A percentile compares a stretch with the other conserved stretches of the same genome.
phyloP scores from a whole-genome alignment of 1,284 basidiomycete genomes.

The Cryptococcus amylolentus region DNA sequence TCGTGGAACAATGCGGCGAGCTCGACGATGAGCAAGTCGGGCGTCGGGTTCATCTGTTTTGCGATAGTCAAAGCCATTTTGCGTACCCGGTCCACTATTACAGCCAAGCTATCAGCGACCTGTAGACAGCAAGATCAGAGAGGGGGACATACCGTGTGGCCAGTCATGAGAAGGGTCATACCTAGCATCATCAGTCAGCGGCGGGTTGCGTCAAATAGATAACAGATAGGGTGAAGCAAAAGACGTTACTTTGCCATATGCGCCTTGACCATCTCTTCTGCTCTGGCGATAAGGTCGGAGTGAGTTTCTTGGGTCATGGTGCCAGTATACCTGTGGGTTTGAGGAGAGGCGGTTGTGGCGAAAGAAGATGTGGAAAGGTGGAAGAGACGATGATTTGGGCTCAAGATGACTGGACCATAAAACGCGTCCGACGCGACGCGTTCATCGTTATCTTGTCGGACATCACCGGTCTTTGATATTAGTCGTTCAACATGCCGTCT shows the following conservation, averaged over 20 bases:
- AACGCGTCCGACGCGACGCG: too few species aligned
- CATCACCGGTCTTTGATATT: too few species aligned
- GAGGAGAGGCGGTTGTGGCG: neutral
- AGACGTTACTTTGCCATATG: conserved; percentile 61
- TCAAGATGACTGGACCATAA: too few species aligned
- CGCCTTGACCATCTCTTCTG: conserved; percentile 67
- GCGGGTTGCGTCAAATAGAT: neutral
- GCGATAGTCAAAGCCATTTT: conserved; percentile 70
- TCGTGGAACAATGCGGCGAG: conserved; percentile 85
- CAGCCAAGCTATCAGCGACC: neutral
- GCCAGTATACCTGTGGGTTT: neutral
- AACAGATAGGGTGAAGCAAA: neutral
- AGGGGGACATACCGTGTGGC: conserved; percentile 64
- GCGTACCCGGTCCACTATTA: conserved; percentile 72
- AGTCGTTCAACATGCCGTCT: too few species aligned
- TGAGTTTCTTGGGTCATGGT: neutral
- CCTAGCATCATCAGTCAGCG: conserved; percentile 8
- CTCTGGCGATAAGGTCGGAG: conserved; percentile 53
- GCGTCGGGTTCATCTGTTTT: conserved; percentile 39
- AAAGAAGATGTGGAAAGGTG: too few species aligned
- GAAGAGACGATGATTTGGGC: too few species aligned
- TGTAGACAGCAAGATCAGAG: neutral
- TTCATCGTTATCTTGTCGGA: too few species aligned
- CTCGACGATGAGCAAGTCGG: conserved; percentile 71
- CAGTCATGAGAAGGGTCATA: conserved; percentile 90